Conservation (phyloP, 345 rosid species). For the Boechera divaricarpa region DNA sequence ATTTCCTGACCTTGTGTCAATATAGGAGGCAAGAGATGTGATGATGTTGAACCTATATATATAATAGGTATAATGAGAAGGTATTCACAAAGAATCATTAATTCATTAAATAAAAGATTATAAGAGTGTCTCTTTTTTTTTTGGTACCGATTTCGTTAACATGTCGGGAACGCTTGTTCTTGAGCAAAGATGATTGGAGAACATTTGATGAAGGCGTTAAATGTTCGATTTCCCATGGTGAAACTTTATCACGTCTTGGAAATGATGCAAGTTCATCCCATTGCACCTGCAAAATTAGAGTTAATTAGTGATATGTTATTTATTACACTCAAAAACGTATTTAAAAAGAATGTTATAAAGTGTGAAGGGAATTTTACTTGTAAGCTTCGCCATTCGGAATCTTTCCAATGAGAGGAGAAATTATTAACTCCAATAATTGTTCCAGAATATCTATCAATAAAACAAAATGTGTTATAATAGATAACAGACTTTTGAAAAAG, state of each 20-base stretch:
- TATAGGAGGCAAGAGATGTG: neutral
- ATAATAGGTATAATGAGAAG: neutral
- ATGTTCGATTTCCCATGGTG: constrained; percentile 67
- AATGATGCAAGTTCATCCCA: constrained; percentile 68
- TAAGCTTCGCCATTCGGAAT: neutral
- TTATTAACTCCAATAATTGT: neutral
- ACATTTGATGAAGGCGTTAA: constrained; percentile 39
- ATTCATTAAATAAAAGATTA: neutral
- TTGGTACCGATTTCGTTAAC: neutral
- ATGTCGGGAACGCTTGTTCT: neutral
- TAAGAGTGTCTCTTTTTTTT: neutral
- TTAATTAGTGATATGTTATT: neutral
- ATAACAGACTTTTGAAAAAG: neutral
- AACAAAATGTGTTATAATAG: neutral
- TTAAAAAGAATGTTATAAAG: neutral
- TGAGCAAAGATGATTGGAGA: neutral
- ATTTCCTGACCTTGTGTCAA: neutral
- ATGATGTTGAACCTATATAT: neutral
- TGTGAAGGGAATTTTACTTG: neutral
- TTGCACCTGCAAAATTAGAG: constrained; percentile 48
- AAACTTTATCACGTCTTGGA: constrained; percentile 61
- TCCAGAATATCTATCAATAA: neutral
- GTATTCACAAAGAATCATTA: neutral
- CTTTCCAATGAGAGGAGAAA: neutral
- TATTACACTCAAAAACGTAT: neutral